Evolutionary conservation across 164 flowering plant genomes (phyloP), one percentile per base, ranked within the genome.

Genomic region (Sedum album): DNA sequence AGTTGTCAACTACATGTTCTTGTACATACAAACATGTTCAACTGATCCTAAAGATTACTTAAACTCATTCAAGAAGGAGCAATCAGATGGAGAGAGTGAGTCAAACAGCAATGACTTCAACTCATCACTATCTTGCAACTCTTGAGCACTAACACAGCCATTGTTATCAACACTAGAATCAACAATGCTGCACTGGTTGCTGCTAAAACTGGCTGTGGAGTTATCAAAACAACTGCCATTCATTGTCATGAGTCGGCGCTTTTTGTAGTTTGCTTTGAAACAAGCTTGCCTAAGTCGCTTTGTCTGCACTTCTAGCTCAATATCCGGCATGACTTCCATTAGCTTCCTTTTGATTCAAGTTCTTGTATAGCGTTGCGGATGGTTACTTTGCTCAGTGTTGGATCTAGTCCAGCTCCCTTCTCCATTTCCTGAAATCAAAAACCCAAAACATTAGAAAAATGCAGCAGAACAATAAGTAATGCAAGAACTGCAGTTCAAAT

Each of bases 251-350:
- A 25, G 26, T 53, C 0, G 30, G n/a, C n/a, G n/a, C n/a, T 81
- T 86, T 82, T 88, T 90, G 82, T 90, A 88, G 49, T 90, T 90
- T 0, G 90, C 90, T 69, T 88, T 88, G 69, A 90, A 90, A 48
- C 92, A 90, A 7, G 93, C 90, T 75, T 90, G 96, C 39, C 94
- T 85, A 0, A 90, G 81, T 71, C 79, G 80, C 84, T 84, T 90
- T 0, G 93, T 88, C 11, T 78, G 82, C 39, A 77, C 83, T 66
- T 78, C 82, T 1, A 90, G 75, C 38, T 84, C 73, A 57, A 80
- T 17, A 48, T 84, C 88, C 0, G 93, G 93, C 42, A 66, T 57
- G 28, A 82, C 84, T 75, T 90, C 93, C 79, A 90, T 72, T 64
- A 78, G 15, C 73, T 76, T 85, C 82, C 62, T 85, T 76, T 90